Evolutionary conservation across 2,329 filamentous ascomycete species (phyloP).

Genomic region (Onygenales sp.): DNA sequence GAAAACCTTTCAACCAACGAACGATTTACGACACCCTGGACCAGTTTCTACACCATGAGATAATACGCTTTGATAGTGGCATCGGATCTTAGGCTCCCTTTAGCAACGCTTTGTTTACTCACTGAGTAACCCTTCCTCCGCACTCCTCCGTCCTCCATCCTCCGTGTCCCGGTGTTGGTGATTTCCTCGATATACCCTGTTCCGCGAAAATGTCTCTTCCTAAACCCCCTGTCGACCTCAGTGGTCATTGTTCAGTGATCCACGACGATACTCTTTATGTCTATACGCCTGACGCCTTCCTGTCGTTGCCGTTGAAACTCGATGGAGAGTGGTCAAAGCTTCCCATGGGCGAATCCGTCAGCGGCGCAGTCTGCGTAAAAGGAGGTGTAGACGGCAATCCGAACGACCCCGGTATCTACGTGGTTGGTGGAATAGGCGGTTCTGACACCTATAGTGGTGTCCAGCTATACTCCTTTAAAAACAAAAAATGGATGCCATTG

Average conservation of each 20-base stretch:
- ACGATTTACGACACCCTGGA: neutral
- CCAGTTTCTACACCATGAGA: no score
- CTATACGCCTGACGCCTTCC: conserved; percentile 65
- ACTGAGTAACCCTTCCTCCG: conserved; percentile 12
- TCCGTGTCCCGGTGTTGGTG: conserved; percentile 2
- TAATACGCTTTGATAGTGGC: no score
- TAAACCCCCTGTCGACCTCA: conserved; percentile 58
- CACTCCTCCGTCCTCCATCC: conserved; percentile 4
- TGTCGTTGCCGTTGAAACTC: conserved; percentile 58
- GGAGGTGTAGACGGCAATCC: conserved; percentile 50
- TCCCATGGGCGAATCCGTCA: conserved; percentile 54
- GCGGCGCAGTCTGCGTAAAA: conserved; percentile 67
- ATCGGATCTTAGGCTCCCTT: neutral
- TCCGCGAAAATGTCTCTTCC: conserved; percentile 57
- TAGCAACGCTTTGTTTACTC: neutral
- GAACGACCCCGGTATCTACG: conserved; percentile 57
- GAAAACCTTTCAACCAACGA: neutral
- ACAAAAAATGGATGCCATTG: conserved; percentile 51
- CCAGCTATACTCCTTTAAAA: conserved; percentile 55
- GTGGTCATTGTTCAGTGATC: conserved; percentile 72
- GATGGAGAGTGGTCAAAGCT: conserved; percentile 65
- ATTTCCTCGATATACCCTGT: conserved; percentile 2
- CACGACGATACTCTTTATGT: conserved; percentile 76
- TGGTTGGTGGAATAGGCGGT: conserved; percentile 64
- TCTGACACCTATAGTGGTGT: conserved; percentile 59